Evolutionary conservation across 2,329 filamentous ascomycete genomes (phyloP).

Genomic region (Gaeumannomyces sp.): DNA sequence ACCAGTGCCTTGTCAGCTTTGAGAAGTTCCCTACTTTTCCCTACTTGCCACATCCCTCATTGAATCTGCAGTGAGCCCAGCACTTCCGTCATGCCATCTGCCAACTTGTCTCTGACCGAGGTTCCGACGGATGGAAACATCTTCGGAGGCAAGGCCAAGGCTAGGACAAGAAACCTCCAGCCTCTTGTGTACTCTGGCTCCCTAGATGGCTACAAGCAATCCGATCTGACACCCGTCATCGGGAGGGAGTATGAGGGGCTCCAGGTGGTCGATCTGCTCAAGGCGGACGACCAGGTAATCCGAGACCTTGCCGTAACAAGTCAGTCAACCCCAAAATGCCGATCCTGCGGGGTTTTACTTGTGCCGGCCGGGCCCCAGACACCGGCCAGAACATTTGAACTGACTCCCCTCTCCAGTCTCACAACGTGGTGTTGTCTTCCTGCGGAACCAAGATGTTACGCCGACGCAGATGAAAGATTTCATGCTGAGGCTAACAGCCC

Average conservation of each 20-base stretch:
- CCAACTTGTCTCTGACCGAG: slow-evolving; percentile 12
- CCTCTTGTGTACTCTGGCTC: slow-evolving; percentile 22
- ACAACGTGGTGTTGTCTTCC: slow-evolving; percentile 42
- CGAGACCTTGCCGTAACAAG: slow-evolving; percentile 54
- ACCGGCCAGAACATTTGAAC: not conserved
- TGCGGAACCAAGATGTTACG: slow-evolving; percentile 39
- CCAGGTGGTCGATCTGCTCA: slow-evolving; percentile 28
- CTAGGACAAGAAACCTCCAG: slow-evolving; percentile 15
- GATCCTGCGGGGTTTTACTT: not conserved
- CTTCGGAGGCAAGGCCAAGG: slow-evolving; percentile 21
- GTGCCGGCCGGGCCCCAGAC: not conserved
- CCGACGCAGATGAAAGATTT: slow-evolving; percentile 39
- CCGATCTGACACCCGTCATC: slow-evolving; percentile 41
- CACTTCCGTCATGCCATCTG: slow-evolving; percentile 29
- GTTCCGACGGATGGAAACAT: slow-evolving; percentile 14
- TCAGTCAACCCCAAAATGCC: slow-evolving; percentile 22
- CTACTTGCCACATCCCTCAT: too few relatives aligned
- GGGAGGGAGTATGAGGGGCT: slow-evolving; percentile 40
- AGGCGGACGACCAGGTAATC: slow-evolving; percentile 39
- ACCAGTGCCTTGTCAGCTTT: not conserved
- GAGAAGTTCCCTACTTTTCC: too few relatives aligned
- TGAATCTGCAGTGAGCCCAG: too few relatives aligned
- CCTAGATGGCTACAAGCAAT: slow-evolving; percentile 24
- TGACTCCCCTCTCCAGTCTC: slow-evolving; percentile 29
- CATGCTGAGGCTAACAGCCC: slow-evolving; percentile 34